Base-by-base conservation (phyloP, 768 basidiomycete genomes). In the Paxillus ammoniavirescens region DNA sequence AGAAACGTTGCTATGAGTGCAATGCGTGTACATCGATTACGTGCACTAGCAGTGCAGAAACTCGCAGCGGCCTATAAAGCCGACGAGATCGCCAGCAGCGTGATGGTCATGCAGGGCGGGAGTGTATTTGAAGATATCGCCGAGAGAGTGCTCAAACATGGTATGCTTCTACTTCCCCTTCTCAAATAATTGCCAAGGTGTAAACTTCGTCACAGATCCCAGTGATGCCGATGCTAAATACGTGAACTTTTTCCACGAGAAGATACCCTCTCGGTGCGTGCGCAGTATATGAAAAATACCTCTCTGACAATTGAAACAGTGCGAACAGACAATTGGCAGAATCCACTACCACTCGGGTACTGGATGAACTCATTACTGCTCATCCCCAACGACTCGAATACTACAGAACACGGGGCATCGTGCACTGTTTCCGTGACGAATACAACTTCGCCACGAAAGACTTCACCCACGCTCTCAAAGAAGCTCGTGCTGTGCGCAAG, bases 91-190 rank as follows among this genome's bases (percentile, higher is more conserved):
- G 93, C 93, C 1, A 89, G 90, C 1, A 92, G 89, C 63, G 93
- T 95, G 26, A 91, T 94, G 86, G 84, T 95, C 31, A 95, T 95
- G 93, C 93, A 95, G 65, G 91, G 91, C 36, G 91, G 93, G 5
- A 92, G 86, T 57, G 89, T 93, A 3, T 90, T 95, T 63, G 93
- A 95, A 61, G 93, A 95, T 61, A 79, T 95, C n/a, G 93, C 93
- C 0, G 90, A 92, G 65, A 79, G 86, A 13, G 92, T 95, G 8
- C 79, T 94, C 49, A 90, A 76, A 78, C 65, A 81, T 49, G 83
- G 83, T 83, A 50, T 53, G 79, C 73, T 31, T 26, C 9, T 21
- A 8, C 14, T 35, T 8, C 42, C 37, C 18, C 43, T 35, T 49
- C 33, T 38, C 33, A 14, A 28, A 47, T 33, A 14, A 44, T 30